These are phyloP conservation scores for Starmerella sp. DNA, from an alignment of 805 yeast genomes.

Conservation along the genomic window DNA sequence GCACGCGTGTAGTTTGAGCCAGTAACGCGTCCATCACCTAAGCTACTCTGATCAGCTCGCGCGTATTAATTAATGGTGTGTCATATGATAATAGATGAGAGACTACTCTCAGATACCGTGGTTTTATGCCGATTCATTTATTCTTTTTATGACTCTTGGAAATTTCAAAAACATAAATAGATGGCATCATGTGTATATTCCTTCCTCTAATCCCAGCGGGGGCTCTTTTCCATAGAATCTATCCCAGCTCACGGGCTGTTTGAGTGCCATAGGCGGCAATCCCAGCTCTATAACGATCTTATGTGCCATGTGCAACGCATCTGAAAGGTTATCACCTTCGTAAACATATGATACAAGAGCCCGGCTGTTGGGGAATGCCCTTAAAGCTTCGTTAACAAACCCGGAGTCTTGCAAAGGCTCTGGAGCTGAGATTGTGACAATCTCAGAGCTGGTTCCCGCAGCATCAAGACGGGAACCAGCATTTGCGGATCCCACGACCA, in stretches of 20 bases:
- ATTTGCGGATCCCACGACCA: constrained; percentile 63
- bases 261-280: constrained; percentile 15
- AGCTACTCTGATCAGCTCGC: neutral
- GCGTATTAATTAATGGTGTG: too few relatives aligned
- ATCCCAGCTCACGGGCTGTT: constrained; percentile 63
- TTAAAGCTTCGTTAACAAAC: constrained; percentile 24
- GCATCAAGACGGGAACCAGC: constrained; percentile 36
- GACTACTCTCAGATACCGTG: too few relatives aligned
- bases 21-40: neutral
- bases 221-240: constrained; percentile 72
- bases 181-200: constrained; percentile 47
- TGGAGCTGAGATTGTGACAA: constrained; percentile 2
- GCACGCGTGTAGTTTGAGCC: neutral
- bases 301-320: constrained; percentile 47
- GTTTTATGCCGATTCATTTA: too few relatives aligned
- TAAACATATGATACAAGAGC: constrained; percentile 49
- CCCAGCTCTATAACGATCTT: constrained; percentile 29
- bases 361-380: constrained; percentile 11
- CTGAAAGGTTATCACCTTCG: constrained; percentile 80
- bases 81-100: too few relatives aligned
- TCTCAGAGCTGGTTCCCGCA: neutral
- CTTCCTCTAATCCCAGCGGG: constrained; percentile 63
- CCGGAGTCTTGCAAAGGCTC: constrained; percentile 29
- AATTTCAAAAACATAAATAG: too few relatives aligned
- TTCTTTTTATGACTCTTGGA: too few relatives aligned